These are phyloP conservation scores for Trifolium pratense DNA, from an alignment of 306 rosid species.

Conservation along the genomic window DNA sequence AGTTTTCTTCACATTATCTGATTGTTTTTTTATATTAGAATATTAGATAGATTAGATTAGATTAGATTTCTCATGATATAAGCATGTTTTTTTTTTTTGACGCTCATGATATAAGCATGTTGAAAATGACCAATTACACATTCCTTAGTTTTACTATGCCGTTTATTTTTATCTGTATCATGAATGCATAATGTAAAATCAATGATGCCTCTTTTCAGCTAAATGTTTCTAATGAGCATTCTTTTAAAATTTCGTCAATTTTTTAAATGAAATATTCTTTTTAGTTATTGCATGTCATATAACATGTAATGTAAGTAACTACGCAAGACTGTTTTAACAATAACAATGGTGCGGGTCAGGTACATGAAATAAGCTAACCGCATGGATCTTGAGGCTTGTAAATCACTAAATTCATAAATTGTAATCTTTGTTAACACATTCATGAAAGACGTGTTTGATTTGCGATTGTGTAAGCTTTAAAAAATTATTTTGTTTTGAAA, in stretches of 20 bases:
- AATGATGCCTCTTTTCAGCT: not conserved
- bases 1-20: slow-evolving; percentile 43
- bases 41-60: no score
- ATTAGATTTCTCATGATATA: no score
- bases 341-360: no score
- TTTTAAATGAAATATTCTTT: not conserved
- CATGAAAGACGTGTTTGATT: no score
- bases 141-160: slow-evolving; percentile 6
- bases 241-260: not conserved
- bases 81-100: no score
- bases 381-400: not conserved
- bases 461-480: no score
- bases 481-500: no score
- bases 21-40: no score
- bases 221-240: not conserved
- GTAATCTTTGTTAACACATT: no score
- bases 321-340: no score
- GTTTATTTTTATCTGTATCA: slow-evolving; percentile 1
- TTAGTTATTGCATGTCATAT: not conserved
- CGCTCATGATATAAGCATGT: slow-evolving; percentile 35
- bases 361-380: not conserved
- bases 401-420: no score
- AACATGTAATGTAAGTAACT: not conserved
- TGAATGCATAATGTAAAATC: not conserved
- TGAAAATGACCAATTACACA: slow-evolving; percentile 26